Percentiles rank a stretch among this genome's conserved stretches.
Evolutionary conservation across 768 basidiomycete genomes (phyloP).

Genomic region (Tremella yokohamensis): DNA sequence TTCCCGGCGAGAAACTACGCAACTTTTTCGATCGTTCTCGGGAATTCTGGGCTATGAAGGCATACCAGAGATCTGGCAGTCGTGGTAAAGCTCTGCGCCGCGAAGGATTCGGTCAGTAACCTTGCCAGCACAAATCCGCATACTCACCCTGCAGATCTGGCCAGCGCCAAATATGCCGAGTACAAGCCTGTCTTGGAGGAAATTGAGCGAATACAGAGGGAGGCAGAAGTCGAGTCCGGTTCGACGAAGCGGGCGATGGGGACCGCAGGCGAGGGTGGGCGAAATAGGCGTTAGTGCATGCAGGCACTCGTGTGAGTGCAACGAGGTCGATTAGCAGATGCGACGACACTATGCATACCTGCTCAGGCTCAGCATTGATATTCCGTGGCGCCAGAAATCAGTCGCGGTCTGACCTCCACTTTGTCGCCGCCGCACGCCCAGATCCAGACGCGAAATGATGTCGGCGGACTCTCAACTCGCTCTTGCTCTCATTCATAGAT

Average conservation of each 20-base stretch:
- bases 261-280: constrained; percentile 8
- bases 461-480: no score
- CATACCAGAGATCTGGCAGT: constrained; percentile 59
- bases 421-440: no score
- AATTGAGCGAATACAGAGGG: constrained; percentile 74
- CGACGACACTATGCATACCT: no score
- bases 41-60: constrained; percentile 74
- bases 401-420: no score
- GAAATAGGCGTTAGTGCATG: neutral
- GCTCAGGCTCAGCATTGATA: no score
- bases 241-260: constrained; percentile 2
- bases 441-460: no score
- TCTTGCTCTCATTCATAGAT: no score
- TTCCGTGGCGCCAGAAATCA: no score
- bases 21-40: constrained; percentile 78
- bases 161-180: constrained; percentile 51
- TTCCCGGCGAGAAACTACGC: constrained; percentile 78
- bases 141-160: constrained; percentile 9
- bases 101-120: constrained; percentile 62
- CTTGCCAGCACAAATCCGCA: neutral
- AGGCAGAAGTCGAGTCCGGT: constrained; percentile 55
- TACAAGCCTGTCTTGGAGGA: constrained; percentile 81
- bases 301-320: no score
- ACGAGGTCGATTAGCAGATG: no score
- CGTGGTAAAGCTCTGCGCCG: constrained; percentile 73